Evolutionary conservation across 148 eudicot genomes (phyloP), one percentile per base, ranked within the genome.

Genomic region (Rhododendron kiyosumense): DNA sequence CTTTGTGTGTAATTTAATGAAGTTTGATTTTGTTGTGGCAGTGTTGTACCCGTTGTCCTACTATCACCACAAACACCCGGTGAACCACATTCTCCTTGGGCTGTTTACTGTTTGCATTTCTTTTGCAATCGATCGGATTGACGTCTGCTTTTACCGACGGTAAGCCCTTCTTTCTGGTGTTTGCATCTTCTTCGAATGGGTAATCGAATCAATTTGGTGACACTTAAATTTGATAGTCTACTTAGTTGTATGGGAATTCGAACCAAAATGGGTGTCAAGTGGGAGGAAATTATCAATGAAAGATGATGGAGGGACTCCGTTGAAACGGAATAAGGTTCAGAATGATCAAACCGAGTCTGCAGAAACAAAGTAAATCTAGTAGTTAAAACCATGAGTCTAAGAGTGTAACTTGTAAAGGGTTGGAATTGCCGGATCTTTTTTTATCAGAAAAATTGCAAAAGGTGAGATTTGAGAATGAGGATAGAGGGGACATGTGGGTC

Each of bases 131-230:
- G n/a, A n/a, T n/a, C 15, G 97, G 98, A 1, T 69, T 94, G 90
- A 87, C 94, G 13, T 91, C 94, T 88, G 94, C 98, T 65, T 92
- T 87, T 81, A 91, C 92, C 20, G 88, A 88, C 54, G 94, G 96
- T 94, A 86, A 12, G 61, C 22, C 38, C 13, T 22, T 43, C 51
- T 75, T 43, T 73, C 41, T 1, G 4, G 20, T 59, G n/a, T n/a
- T 26, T 73, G 18, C 22, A 30, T 73, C 41, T 32, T 65, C 41
- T 3, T 8, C 13, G 13, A 8, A 63, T 63, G 69, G 28, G 28
- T 0, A 63, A 10, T 63, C 12, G 28, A 24, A 9, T n/a, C 30
- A 10, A 8, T 59, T 59, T 63, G 28, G 10, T 24, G 26, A 22
- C 10, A 20, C 67, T 61, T 22, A 61, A 13, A 61, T 61, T 61